Evolutionary conservation across 805 yeast species (phyloP).

Genomic region (Pichia kluyveri): DNA sequence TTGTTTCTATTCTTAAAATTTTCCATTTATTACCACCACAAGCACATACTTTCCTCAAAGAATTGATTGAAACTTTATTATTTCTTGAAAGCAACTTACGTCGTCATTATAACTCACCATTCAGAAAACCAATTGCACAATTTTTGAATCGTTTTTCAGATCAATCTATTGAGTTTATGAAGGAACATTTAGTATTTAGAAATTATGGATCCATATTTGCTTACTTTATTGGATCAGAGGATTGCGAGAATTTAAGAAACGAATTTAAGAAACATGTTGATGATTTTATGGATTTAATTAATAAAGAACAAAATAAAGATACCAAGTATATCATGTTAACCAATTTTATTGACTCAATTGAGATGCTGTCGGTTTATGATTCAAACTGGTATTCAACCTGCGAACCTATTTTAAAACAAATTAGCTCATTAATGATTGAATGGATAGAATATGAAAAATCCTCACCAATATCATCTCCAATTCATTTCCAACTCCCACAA

Average conservation of each 20-base stretch:
- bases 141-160: slow-evolving; percentile 76
- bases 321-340: slow-evolving; percentile 57
- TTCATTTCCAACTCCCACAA: slow-evolving; percentile 65
- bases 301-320: slow-evolving; percentile 42
- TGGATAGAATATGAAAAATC: slow-evolving; percentile 33
- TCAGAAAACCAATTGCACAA: slow-evolving; percentile 82
- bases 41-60: slow-evolving; percentile 88
- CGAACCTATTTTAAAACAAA: slow-evolving; percentile 32
- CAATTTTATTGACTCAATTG: slow-evolving; percentile 59
- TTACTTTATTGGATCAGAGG: slow-evolving; percentile 48
- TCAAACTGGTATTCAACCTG: slow-evolving; percentile 51
- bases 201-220: slow-evolving; percentile 58
- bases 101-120: slow-evolving; percentile 80
- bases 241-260: slow-evolving; percentile 48
- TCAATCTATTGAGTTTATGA: slow-evolving; percentile 64
- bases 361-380: slow-evolving; percentile 36
- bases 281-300: slow-evolving; percentile 35
- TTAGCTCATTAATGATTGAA: slow-evolving; percentile 35
- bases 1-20: slow-evolving; percentile 82
- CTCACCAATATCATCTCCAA: slow-evolving; percentile 43
- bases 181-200: slow-evolving; percentile 55
- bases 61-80: slow-evolving; percentile 65
- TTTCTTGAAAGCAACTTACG: slow-evolving; percentile 76
- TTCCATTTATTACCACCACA: slow-evolving; percentile 88
- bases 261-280: slow-evolving; percentile 45